Percentiles rank a stretch among this genome's conserved stretches.
Conservation (phyloP, 345 rosid genomes). For the Geranium rotundifolium region DNA sequence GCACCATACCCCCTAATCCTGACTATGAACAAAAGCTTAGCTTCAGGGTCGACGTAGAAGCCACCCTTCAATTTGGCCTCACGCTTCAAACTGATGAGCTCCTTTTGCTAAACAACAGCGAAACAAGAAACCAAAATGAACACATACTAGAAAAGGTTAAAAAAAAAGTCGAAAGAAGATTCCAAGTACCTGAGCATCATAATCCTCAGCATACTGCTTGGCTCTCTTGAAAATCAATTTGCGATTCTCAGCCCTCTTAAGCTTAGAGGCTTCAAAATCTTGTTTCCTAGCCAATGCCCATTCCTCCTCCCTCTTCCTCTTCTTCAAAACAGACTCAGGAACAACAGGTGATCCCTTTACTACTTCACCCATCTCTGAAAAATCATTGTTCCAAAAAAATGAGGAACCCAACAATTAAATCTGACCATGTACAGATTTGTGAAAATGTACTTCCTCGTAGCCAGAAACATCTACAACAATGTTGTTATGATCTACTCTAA, state of each 20-base stretch:
- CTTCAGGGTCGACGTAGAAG: conserved; percentile 85
- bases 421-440: too few species aligned
- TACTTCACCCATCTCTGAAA: too few species aligned
- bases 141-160: not conserved
- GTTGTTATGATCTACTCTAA: too few species aligned
- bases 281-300: conserved; percentile 37
- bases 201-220: conserved; percentile 48
- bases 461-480: too few species aligned
- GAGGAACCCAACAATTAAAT: too few species aligned
- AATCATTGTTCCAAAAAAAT: too few species aligned
- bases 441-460: too few species aligned
- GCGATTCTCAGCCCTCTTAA: conserved; percentile 43
- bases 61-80: conserved; percentile 85
- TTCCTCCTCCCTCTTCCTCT: conserved; percentile 21
- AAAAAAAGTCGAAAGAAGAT: not conserved
- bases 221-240: conserved; percentile 50
- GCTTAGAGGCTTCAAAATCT: conserved; percentile 32
- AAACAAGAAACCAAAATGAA: too few species aligned
- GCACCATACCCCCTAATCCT: conserved; percentile 65
- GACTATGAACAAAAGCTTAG: conserved; percentile 66
- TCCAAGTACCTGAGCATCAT: conserved; percentile 34
- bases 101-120: conserved; percentile 32
- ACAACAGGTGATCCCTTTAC: conserved; percentile 13
- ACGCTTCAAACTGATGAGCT: conserved; percentile 55
- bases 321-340: conserved; percentile 76